Evolutionary conservation across 2,329 filamentous ascomycete genomes (phyloP).

Genomic region (Exophiala aquamarina): DNA sequence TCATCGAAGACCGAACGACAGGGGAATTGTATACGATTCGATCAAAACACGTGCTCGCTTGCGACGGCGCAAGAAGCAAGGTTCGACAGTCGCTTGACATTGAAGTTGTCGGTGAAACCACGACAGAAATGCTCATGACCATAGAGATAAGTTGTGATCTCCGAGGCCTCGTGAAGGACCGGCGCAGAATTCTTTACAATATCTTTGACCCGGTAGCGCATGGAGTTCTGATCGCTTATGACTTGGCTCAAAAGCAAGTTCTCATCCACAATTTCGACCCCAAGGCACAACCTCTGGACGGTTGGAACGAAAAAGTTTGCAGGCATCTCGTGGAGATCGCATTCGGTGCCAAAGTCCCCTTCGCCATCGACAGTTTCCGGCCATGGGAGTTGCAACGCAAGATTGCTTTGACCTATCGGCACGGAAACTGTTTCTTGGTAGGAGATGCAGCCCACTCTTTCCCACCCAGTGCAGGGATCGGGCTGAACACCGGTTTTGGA

Average conservation of each 20-base stretch:
- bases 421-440: conserved; percentile 35
- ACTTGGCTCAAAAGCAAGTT: conserved; percentile 30
- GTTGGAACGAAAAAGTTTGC: conserved; percentile 26
- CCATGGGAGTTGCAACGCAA: conserved; percentile 35
- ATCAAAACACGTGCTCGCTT: conserved; percentile 34
- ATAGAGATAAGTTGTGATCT: conserved; percentile 37
- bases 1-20: conserved; percentile 19
- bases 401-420: conserved; percentile 28
- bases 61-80: conserved; percentile 42
- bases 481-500: conserved; percentile 58
- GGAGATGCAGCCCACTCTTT: conserved; percentile 61
- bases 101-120: conserved; percentile 31
- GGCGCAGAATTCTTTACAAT: conserved; percentile 38
- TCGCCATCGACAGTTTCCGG: conserved; percentile 35
- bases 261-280: conserved; percentile 25
- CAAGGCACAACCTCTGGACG: conserved; percentile 17
- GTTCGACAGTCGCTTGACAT: conserved; percentile 29
- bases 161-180: conserved; percentile 29
- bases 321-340: conserved; percentile 26
- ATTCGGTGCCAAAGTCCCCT: conserved; percentile 28
- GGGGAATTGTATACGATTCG: conserved; percentile 19
- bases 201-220: conserved; percentile 26
- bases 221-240: conserved; percentile 31
- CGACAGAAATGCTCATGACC: conserved; percentile 36
- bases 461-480: conserved; percentile 56